Conservation (phyloP, 1,284 basidiomycete species). For the Malassezia sp. region DNA sequence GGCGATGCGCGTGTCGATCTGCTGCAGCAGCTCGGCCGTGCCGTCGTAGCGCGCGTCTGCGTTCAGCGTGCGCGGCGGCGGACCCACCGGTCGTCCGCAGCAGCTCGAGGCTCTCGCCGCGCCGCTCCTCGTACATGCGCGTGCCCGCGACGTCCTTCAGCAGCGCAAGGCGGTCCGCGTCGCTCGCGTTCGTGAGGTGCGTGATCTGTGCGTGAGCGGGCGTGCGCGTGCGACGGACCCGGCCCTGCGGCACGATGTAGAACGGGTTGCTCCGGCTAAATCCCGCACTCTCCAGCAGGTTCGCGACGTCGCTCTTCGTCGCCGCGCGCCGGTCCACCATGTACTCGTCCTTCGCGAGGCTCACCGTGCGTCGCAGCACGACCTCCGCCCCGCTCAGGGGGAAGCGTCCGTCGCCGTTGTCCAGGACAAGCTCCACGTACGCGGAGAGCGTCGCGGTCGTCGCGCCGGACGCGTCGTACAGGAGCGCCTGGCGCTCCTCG, state of each 20-base stretch:
- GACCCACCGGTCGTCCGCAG: constrained; percentile 99
- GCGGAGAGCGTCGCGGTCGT: constrained; percentile 75
- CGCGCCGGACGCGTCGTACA: constrained; percentile 83
- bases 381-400: constrained; percentile 37
- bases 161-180: constrained; percentile 79
- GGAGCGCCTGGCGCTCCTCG: constrained; percentile 78
- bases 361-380: constrained; percentile 59
- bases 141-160: constrained; percentile 98
- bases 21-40: constrained; percentile 76
- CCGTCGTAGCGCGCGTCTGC: constrained; percentile 81
- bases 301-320: constrained; percentile 89
- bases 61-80: too few species aligned
- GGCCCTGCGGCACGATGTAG: constrained; percentile 95
- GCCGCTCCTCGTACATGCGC: constrained; percentile 90
- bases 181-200: constrained; percentile 90
- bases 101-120: constrained; percentile 80
- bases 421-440: constrained; percentile 58
- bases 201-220: too few species aligned
- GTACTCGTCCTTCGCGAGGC: constrained; percentile 97
- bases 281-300: constrained; percentile 56
- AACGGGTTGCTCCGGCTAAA: constrained; percentile 96
- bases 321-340: constrained; percentile 88
- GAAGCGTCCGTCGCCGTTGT: constrained; percentile 64
- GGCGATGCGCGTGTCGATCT: constrained; percentile 75
- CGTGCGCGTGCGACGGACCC: too few species aligned